Conservation (phyloP, 805 yeast species). For the Myxozyma mucilagina region DNA sequence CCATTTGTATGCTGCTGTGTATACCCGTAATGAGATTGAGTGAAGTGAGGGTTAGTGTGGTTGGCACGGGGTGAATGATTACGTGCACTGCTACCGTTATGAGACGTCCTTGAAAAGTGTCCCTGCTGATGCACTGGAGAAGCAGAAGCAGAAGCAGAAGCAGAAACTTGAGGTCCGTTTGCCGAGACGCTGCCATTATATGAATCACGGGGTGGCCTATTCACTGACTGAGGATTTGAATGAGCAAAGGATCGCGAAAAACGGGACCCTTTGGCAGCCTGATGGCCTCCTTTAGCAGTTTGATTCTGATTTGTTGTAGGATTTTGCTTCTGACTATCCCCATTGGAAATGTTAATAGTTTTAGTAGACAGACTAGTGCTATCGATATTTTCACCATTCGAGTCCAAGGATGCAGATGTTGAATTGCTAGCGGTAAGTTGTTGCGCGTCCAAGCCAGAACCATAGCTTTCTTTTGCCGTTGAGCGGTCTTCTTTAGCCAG, state of each 20-base stretch:
- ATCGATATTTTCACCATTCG: neutral
- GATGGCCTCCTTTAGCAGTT: slow-evolving; percentile 9
- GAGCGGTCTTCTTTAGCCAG: neutral
- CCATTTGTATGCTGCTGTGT: slow-evolving; percentile 21
- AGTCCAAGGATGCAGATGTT: neutral
- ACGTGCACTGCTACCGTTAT: slow-evolving; percentile 5
- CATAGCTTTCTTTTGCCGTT: neutral
- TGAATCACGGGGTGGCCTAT: slow-evolving; percentile 12
- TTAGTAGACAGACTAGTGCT: slow-evolving; percentile 3
- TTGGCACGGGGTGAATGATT: slow-evolving; percentile 24
- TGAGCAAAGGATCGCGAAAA: slow-evolving; percentile 15
- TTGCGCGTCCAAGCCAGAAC: neutral
- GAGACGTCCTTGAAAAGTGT: slow-evolving; percentile 6
- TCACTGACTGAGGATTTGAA: slow-evolving; percentile 8
- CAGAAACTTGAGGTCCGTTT: slow-evolving; percentile 15
- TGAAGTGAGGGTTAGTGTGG: slow-evolving; percentile 23
- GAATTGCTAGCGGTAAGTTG: neutral
- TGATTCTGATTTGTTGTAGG: slow-evolving; percentile 1
- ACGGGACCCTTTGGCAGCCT: slow-evolving; percentile 4
- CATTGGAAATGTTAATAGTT: neutral
- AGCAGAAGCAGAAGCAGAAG: neutral
- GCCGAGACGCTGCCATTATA: slow-evolving; percentile 6
- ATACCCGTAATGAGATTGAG: slow-evolving; percentile 15
- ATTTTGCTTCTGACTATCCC: neutral
- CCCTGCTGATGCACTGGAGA: slow-evolving; percentile 4